These are phyloP conservation scores for Chlorella sp. DNA, from an alignment of 139 green algal genomes.

Conservation along the genomic window DNA sequence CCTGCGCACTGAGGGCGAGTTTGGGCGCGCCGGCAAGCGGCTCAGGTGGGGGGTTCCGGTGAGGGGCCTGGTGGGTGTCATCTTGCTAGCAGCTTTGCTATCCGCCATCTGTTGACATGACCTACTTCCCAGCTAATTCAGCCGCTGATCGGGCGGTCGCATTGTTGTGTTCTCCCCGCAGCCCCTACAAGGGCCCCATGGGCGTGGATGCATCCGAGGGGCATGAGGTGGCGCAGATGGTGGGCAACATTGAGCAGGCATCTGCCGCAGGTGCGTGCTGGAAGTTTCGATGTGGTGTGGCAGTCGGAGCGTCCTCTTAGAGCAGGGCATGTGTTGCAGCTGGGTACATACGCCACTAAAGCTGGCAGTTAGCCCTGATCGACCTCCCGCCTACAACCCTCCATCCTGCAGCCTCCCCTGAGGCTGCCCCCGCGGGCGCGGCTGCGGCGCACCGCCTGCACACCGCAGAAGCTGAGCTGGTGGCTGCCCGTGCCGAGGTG, in stretches of 20 bases:
- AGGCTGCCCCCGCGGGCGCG: background rate
- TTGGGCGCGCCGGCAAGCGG: slow-evolving; percentile 20
- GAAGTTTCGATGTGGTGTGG: no score
- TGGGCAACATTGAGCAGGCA: slow-evolving; percentile 4
- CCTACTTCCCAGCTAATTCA: background rate
- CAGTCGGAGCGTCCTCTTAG: no score
- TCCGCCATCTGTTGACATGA: background rate
- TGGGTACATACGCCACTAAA: no score
- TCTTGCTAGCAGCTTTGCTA: background rate
- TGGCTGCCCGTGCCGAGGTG: background rate
- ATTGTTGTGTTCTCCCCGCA: background rate
- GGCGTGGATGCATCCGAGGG: background rate
- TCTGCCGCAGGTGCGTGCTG: background rate
- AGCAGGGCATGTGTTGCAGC: no score
- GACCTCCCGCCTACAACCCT: no score
- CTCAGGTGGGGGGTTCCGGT: background rate
- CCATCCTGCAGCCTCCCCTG: background rate
- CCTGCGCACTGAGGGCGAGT: slow-evolving; percentile 33
- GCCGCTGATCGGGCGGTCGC: background rate
- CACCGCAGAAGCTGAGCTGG: slow-evolving; percentile 4
- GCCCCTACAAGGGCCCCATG: slow-evolving; percentile 18
- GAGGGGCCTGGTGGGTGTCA: background rate
- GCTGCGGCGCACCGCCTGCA: background rate
- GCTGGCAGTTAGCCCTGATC: no score
- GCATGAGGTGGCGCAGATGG: slow-evolving; percentile 11